Evolutionary conservation across 2,329 filamentous ascomycete species (phyloP).

Genomic region (Ascosphaera pollenicola): DNA sequence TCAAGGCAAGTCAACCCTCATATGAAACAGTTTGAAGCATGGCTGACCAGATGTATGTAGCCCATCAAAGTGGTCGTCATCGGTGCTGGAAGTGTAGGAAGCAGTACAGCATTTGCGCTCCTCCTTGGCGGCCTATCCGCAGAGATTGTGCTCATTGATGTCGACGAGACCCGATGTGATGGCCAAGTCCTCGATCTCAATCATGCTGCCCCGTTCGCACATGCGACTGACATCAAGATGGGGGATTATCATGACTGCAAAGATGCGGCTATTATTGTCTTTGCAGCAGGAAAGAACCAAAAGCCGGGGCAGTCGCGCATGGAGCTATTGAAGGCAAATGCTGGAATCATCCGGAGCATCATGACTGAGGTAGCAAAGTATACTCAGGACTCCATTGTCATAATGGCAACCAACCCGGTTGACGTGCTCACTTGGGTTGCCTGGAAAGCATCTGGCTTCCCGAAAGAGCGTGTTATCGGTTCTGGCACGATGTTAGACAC

Average conservation of each 20-base stretch:
- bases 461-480: conserved; percentile 27
- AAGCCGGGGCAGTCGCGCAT: conserved; percentile 21
- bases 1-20: no score
- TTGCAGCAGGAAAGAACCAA: conserved; percentile 1
- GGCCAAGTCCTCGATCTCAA: conserved; percentile 30
- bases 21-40: no score
- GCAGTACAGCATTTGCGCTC: conserved; percentile 28
- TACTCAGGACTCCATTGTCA: conserved; percentile 23
- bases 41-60: no score
- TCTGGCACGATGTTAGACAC: conserved; percentile 33
- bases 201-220: conserved; percentile 24
- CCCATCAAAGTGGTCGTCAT: conserved; percentile 21
- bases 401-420: conserved; percentile 33
- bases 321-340: conserved; percentile 26
- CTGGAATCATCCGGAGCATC: conserved; percentile 26
- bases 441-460: conserved; percentile 25
- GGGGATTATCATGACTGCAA: conserved; percentile 29
- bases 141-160: conserved; percentile 32
- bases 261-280: conserved; percentile 8
- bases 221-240: conserved; percentile 28
- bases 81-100: conserved; percentile 29
- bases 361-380: conserved; percentile 28
- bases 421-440: conserved; percentile 31
- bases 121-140: conserved; percentile 27
- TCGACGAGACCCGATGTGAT: conserved; percentile 23